These are phyloP conservation scores for Miscanthus lutarioriparius DNA, from an alignment of 176 grass and related monocot species.

Conservation along the genomic window DNA sequence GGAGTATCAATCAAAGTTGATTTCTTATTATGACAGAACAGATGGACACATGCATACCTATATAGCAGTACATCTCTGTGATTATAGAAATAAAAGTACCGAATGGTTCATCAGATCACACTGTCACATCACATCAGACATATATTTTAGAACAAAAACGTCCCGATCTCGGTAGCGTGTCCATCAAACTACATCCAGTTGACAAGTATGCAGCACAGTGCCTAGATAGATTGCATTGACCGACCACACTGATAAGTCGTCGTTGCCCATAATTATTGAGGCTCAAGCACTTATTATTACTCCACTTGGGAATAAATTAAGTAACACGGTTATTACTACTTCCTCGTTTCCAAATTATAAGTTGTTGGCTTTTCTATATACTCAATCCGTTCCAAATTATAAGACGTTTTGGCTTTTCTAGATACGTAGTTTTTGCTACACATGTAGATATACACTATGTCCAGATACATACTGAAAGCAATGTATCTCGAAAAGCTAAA, in stretches of 20 bases:
- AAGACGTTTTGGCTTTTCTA: too few relatives aligned
- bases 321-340: background rate
- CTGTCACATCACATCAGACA: background rate
- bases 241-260: background rate
- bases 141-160: background rate
- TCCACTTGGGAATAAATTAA: background rate
- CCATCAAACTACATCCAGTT: background rate
- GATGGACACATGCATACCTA: background rate
- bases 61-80: too few relatives aligned
- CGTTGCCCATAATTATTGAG: background rate
- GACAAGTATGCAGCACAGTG: background rate
- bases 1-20: background rate
- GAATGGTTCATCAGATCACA: background rate
- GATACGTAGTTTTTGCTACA: too few relatives aligned
- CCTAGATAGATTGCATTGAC: background rate
- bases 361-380: too few relatives aligned
- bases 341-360: too few relatives aligned
- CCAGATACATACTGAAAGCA: too few relatives aligned
- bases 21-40: background rate
- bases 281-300: background rate
- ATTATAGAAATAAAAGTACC: background rate
- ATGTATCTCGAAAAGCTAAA: too few relatives aligned
- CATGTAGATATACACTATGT: too few relatives aligned
- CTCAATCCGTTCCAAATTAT: too few relatives aligned
- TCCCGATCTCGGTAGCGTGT: background rate